phyloP scores from a whole-genome alignment of 2,329 filamentous ascomycete species.

The Thermomyces lanuginosus region DNA sequence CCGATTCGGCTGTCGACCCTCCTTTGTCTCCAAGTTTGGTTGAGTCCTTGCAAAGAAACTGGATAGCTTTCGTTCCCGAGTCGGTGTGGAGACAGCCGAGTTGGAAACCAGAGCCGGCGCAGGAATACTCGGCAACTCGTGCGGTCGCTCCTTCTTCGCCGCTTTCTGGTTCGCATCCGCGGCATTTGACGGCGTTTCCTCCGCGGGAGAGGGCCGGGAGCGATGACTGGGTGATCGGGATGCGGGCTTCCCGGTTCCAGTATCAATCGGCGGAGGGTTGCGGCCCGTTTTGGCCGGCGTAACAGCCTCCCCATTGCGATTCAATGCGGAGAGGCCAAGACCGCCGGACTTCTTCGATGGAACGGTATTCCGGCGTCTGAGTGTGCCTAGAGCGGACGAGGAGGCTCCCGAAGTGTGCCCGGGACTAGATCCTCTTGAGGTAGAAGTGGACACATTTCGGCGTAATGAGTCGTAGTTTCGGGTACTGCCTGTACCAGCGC shows the following conservation, averaged over 20 bases:
- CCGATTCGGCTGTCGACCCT: conserved; percentile 65
- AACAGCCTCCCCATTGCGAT: conserved; percentile 36
- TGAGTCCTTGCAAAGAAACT: conserved; percentile 53
- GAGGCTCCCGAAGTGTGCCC: conserved; percentile 50
- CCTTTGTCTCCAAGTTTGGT: conserved; percentile 43
- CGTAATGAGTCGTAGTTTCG: conserved; percentile 61
- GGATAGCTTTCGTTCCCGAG: conserved; percentile 51
- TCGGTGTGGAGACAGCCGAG: conserved; percentile 38
- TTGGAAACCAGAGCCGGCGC: conserved; percentile 12
- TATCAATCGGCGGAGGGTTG: conserved; percentile 11
- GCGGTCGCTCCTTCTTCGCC: conserved; percentile 8
- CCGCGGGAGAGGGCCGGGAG: conserved; percentile 1
- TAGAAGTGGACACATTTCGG: conserved; percentile 78
- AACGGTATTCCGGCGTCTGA: conserved; percentile 77
- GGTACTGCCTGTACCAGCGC: conserved; percentile 73
- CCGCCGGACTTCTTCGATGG: conserved; percentile 78
- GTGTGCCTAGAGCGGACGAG: conserved; percentile 37
- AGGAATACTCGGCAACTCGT: conserved; percentile 28
- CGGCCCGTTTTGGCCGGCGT: conserved; percentile 30
- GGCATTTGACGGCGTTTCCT: background rate
- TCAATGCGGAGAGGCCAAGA: conserved; percentile 50
- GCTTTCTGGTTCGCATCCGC: conserved; percentile 5
- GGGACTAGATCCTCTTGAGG: conserved; percentile 68
- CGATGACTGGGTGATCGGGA: too few relatives aligned
- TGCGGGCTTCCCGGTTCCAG: too few relatives aligned